Conservation (phyloP, 2,329 filamentous ascomycete genomes). For the Fusarium goolgardi region DNA sequence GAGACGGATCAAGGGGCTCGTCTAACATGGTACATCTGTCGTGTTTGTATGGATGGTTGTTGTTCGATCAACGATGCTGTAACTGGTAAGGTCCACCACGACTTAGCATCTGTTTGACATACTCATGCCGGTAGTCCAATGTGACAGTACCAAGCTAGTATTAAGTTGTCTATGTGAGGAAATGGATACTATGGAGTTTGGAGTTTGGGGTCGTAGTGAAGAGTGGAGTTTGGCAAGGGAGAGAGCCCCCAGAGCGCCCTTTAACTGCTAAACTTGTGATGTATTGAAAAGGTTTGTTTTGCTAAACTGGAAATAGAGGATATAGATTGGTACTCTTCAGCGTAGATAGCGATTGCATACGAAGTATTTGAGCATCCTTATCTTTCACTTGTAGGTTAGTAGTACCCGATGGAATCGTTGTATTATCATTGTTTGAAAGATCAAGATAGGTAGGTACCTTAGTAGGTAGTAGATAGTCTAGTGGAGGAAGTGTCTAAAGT, state of each 20-base stretch:
- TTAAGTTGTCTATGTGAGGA: not conserved
- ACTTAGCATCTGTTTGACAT: not conserved
- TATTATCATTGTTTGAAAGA: not conserved
- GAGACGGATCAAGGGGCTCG: not conserved
- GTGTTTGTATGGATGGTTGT: not conserved
- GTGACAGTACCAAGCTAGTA: slow-evolving; percentile 4
- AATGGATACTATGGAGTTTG: not conserved
- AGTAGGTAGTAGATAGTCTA: not conserved
- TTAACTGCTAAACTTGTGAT: slow-evolving; percentile 22
- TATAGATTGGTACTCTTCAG: not conserved
- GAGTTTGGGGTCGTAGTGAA: slow-evolving; percentile 16
- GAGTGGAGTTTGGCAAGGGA: slow-evolving; percentile 29
- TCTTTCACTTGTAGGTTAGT: not conserved
- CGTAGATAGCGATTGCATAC: not conserved
- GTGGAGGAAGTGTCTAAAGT: not conserved
- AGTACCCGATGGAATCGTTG: not conserved
- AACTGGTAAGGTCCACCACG: not conserved
- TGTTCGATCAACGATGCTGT: not conserved
- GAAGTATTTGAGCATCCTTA: not conserved
- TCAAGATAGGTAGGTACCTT: not conserved
- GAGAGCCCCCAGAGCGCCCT: not conserved
- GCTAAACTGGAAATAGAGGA: slow-evolving; percentile 1
- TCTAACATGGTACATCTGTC: not conserved
- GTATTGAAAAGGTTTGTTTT: not conserved
- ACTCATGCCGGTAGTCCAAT: slow-evolving; percentile 30